phyloP scores from a whole-genome alignment of 2,329 filamentous ascomycete genomes.

The Periconia sp. region DNA sequence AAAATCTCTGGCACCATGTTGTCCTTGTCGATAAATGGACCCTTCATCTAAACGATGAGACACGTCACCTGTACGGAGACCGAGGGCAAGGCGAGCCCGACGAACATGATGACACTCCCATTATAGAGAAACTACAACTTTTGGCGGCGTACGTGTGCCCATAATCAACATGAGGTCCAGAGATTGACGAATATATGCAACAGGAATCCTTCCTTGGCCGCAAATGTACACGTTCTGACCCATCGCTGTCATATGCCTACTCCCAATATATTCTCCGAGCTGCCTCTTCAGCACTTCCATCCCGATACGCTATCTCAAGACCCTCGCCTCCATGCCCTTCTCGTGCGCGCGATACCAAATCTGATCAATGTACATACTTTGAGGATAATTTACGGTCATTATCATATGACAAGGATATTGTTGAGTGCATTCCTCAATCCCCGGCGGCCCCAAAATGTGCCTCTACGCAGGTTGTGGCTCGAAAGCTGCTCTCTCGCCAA shows the following conservation, averaged over 20 bases:
- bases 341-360: constrained; percentile 41
- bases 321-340: constrained; percentile 42
- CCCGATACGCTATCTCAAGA: constrained; percentile 45
- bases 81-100: constrained; percentile 19
- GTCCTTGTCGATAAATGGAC: constrained; percentile 45
- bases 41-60: constrained; percentile 18
- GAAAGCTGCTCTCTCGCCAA: constrained; percentile 46
- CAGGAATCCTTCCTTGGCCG: constrained; percentile 45
- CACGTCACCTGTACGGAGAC: constrained; percentile 15
- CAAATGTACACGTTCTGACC: constrained; percentile 46
- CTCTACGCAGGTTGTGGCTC: constrained; percentile 48
- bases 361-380: constrained; percentile 49
- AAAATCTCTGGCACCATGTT: constrained; percentile 45
- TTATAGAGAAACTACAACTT: constrained; percentile 47
- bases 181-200: constrained; percentile 10
- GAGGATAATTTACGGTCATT: constrained; percentile 49
- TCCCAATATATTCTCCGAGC: constrained; percentile 48
- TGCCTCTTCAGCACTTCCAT: constrained; percentile 45
- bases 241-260: constrained; percentile 51
- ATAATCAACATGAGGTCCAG: neutral
- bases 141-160: constrained; percentile 38
- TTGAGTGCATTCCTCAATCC: constrained; percentile 45
- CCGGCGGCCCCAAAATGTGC: constrained; percentile 23
- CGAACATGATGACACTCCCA: constrained; percentile 45
- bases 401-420: constrained; percentile 42